Percentiles rank a stretch among this genome's conserved stretches.
phyloP scores from a whole-genome alignment of 1,284 basidiomycete genomes.

The Papiliotrema terrestris region DNA sequence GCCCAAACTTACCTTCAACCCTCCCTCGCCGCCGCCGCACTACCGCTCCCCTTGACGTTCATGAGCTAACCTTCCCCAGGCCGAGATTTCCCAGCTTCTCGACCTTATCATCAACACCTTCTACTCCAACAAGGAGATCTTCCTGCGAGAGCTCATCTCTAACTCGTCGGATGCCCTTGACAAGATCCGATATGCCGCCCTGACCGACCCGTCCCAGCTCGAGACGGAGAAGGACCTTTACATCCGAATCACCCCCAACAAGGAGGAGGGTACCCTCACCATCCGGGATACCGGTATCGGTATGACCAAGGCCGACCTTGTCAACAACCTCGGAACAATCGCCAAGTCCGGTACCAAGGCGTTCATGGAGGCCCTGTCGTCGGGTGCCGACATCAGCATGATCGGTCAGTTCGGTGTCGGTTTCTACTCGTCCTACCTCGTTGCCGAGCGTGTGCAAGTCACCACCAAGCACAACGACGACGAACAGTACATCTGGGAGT shows the following conservation, averaged over 20 bases:
- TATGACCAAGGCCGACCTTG: conserved; percentile 84
- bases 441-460: conserved; percentile 96
- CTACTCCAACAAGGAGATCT: conserved; percentile 99
- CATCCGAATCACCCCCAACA: conserved; percentile 91
- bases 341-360: conserved; percentile 83
- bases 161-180: conserved; percentile 84
- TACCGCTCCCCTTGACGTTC: not conserved
- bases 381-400: conserved; percentile 90
- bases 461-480: conserved; percentile 99
- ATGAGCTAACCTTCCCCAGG: conserved; percentile 61
- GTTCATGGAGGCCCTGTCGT: conserved; percentile 87
- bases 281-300: conserved; percentile 97
- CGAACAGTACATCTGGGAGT: conserved; percentile 99
- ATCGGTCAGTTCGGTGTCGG: conserved; percentile 78
- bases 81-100: conserved; percentile 87
- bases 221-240: conserved; percentile 83
- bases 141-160: conserved; percentile 81
- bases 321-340: conserved; percentile 92
- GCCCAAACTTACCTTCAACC: not conserved
- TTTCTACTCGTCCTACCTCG: conserved; percentile 99
- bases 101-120: conserved; percentile 72
- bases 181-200: conserved; percentile 85
- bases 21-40: not conserved
- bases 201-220: conserved; percentile 84
- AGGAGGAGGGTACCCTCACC: conserved; percentile 88